Percentiles rank a stretch among this genome's conserved stretches.
Evolutionary conservation across 495 filamentous ascomycete genomes (phyloP).

Genomic region (Aspergillus ostianus): DNA sequence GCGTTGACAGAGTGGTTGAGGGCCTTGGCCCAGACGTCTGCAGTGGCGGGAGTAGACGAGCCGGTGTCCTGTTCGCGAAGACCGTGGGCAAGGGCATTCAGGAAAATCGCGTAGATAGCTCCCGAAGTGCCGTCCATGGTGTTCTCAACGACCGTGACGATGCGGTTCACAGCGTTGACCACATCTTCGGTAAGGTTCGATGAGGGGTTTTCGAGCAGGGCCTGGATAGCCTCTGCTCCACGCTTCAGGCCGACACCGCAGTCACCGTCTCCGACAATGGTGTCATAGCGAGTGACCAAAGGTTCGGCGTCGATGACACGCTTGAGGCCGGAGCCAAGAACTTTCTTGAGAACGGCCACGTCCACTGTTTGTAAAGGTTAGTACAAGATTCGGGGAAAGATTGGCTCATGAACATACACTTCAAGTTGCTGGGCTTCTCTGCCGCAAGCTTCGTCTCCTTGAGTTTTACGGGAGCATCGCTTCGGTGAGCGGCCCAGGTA

Average conservation of each 20-base stretch:
- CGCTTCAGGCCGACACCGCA: conserved; percentile 88
- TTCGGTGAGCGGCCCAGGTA: conserved; percentile 51
- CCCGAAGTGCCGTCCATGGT: conserved; percentile 96
- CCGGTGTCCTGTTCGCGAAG: conserved; percentile 58
- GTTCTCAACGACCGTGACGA: conserved; percentile 81
- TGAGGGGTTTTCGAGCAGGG: conserved; percentile 52
- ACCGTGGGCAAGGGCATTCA: conserved; percentile 81
- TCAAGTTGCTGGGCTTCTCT: conserved; percentile 67
- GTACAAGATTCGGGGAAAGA: neutral
- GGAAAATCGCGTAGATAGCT: conserved; percentile 92
- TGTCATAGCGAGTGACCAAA: conserved; percentile 85
- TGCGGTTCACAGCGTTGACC: conserved; percentile 67
- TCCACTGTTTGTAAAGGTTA: conserved; percentile 54
- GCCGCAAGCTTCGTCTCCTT: conserved; percentile 56
- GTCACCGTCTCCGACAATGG: conserved; percentile 92
- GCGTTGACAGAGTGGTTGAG: conserved; percentile 67
- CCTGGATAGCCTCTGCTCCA: conserved; percentile 82
- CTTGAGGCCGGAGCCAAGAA: conserved; percentile 65
- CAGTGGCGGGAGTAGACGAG: conserved; percentile 46
- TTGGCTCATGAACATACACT: conserved; percentile 39
- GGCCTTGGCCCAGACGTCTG: conserved; percentile 71
- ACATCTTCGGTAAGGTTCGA: conserved; percentile 62
- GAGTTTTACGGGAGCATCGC: conserved; percentile 36
- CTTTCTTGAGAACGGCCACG: conserved; percentile 50
- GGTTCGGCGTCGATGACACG: conserved; percentile 74